Evolutionary conservation across 202 grass and related monocot genomes (phyloP), one percentile per base, ranked within the genome.

Genomic region (Schoenoplectus tabernaemontani): DNA sequence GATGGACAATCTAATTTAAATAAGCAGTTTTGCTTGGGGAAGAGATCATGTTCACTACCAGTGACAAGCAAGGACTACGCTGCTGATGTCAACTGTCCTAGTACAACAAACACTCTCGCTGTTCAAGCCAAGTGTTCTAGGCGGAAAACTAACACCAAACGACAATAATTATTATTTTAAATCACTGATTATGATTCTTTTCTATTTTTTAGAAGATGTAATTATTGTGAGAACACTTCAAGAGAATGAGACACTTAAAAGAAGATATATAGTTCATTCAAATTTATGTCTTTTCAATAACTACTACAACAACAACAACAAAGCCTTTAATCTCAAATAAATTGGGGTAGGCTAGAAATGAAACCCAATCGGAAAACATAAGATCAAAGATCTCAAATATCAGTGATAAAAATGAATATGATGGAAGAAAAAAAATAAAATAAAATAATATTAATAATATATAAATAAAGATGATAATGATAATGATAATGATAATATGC

Each of bases 91-190:
- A 84, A 84, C 1, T 98, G 91, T 69, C 86, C 88, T 17, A 83
- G 82, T 37, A 92, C 86, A 37, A 80, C 86, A 24, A 50, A 12
- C 64, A 98, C 91, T 30, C 91, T 98, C 67, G 90, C 90, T 33
- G 90, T 95, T 8, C 96, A 98, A 76, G 96, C 78, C 11, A 91
- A 92, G 85, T 98, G 96, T 58, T 89, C 88, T 70, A 89, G 82
- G 90, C 77, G 87, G 80, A 38, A 68, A 50, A 50, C 30, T 12
- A 56, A 84, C 26, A 65, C 32, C 30, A 78, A 58, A 28, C 81
- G 78, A 64, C 84, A 74, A 93, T 80, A 75, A 67, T 59, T 73
- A 42, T 43, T 50, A 34, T 39, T 41, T 57, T 34, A 74, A 33
- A 53, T 74, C 16, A 3, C 3, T 53, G 26, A 46, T 54, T 53